Evolutionary conservation across 148 eudicot species (phyloP).

Genomic region (Polygonum aviculare): DNA sequence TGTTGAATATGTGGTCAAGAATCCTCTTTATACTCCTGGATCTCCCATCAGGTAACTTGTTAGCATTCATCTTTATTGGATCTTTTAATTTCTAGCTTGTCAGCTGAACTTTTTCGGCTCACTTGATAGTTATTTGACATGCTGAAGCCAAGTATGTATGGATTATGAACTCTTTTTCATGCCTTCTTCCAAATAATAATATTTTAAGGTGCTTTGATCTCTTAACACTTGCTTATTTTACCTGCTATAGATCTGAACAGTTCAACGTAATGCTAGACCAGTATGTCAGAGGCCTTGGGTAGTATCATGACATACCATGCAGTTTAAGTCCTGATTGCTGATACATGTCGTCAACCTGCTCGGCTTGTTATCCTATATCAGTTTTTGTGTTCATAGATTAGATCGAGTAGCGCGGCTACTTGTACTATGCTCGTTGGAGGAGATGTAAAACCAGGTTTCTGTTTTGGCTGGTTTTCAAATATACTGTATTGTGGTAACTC

Average conservation of each 20-base stretch:
- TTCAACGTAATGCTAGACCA: background rate
- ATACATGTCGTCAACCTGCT: background rate
- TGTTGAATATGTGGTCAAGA: slow-evolving; percentile 87
- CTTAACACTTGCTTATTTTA: no score
- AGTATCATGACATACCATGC: background rate
- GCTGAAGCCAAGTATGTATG: no score
- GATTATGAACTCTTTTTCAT: no score
- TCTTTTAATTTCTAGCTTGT: no score
- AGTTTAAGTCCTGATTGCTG: background rate
- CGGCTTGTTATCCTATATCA: no score
- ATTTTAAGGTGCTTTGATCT: no score
- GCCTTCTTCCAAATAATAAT: no score
- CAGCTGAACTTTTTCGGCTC: no score
- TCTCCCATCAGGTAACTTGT: slow-evolving; percentile 60
- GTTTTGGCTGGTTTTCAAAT: background rate
- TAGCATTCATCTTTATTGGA: background rate
- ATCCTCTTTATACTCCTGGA: slow-evolving; percentile 86
- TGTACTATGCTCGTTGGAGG: background rate
- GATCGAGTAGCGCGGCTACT: no score
- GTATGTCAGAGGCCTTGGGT: background rate
- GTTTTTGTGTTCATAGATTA: no score
- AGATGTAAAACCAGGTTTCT: background rate
- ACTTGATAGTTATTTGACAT: no score
- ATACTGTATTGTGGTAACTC: background rate
- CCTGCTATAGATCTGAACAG: background rate